A percentile compares a stretch with the other conserved stretches of the same genome.
Conservation (phyloP, 176 grass and related monocot genomes). For the Ananas comosus region DNA sequence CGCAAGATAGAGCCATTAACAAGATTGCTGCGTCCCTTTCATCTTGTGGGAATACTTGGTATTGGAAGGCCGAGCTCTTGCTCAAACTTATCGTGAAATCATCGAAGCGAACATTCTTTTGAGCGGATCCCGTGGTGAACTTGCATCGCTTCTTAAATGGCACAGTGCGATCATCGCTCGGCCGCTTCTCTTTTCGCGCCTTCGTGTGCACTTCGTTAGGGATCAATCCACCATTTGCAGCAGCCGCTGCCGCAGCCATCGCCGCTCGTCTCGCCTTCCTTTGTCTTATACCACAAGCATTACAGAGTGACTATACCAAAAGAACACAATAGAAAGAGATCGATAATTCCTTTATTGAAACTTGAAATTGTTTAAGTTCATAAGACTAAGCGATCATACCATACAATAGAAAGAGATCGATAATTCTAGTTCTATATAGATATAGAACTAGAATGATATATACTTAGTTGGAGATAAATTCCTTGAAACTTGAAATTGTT, state of each 20-base stretch:
- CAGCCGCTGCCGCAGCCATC: conserved; percentile 15
- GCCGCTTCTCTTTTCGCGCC: conserved; percentile 65
- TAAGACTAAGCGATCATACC: not conserved
- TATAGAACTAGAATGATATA: not conserved
- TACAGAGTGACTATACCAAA: conserved; percentile 94
- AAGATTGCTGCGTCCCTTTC: conserved; percentile 91
- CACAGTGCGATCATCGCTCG: conserved; percentile 49
- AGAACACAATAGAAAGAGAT: not conserved
- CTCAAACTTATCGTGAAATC: conserved; percentile 43
- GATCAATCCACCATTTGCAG: conserved; percentile 8
- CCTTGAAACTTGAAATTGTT: not conserved
- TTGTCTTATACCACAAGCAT: conserved; percentile 95
- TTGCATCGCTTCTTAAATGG: conserved; percentile 99
- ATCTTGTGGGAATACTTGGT: conserved; percentile 41
- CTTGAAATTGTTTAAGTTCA: not conserved
- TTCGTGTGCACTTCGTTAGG: conserved; percentile 18
- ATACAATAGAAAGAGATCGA: too few relatives aligned
- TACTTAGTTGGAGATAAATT: not conserved
- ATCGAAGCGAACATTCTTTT: conserved; percentile 18
- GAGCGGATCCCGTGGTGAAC: not conserved
- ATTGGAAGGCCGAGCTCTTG: conserved; percentile 19
- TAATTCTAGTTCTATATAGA: too few relatives aligned
- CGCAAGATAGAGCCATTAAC: conserved; percentile 86
- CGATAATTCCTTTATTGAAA: not conserved
- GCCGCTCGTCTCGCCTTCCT: conserved; percentile 82